A percentile compares a stretch with the other conserved stretches of the same genome.
phyloP scores from a whole-genome alignment of 2,329 filamentous ascomycete genomes.

The Clarireedia homoeocarpa region DNA sequence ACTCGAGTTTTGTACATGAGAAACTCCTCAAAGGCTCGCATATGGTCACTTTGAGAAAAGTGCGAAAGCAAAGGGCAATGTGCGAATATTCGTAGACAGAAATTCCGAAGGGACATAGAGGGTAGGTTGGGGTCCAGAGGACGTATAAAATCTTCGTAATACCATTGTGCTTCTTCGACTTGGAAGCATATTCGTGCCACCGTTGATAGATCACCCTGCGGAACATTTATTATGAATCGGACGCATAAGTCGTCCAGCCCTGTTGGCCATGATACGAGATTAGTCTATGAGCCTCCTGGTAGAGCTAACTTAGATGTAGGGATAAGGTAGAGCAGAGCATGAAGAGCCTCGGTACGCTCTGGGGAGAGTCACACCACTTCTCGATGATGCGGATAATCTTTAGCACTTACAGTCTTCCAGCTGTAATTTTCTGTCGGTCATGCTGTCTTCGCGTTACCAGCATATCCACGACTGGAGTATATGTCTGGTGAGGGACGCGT shows the following conservation, averaged over 20 bases:
- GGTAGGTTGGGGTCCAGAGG: constrained; percentile 79
- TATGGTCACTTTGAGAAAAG: constrained; percentile 70
- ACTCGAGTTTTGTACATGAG: constrained; percentile 90
- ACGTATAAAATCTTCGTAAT: constrained; percentile 98
- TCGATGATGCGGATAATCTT: background rate
- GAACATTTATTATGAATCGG: constrained; percentile 96
- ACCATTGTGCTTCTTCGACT: constrained; percentile 99
- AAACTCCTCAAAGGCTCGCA: constrained; percentile 83
- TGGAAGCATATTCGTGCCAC: constrained; percentile 96
- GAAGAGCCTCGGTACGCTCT: background rate
- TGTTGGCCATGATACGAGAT: constrained; percentile 31
- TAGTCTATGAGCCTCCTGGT: constrained; percentile 9
- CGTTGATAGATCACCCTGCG: constrained; percentile 79
- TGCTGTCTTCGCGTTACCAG: constrained; percentile 50
- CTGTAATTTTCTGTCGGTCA: constrained; percentile 73
- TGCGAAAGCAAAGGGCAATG: constrained; percentile 83
- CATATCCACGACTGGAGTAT: constrained; percentile 44
- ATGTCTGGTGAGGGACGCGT: constrained; percentile 12
- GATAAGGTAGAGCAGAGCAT: background rate
- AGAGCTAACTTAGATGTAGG: background rate
- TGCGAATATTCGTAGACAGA: constrained; percentile 85
- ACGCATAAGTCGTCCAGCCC: constrained; percentile 97
- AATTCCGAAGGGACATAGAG: constrained; percentile 74
- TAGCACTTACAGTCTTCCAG: constrained; percentile 72
- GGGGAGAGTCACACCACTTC: background rate